These are phyloP conservation scores for Penicillium waksmanii DNA, from an alignment of 495 filamentous ascomycete genomes.

Conservation along the genomic window DNA sequence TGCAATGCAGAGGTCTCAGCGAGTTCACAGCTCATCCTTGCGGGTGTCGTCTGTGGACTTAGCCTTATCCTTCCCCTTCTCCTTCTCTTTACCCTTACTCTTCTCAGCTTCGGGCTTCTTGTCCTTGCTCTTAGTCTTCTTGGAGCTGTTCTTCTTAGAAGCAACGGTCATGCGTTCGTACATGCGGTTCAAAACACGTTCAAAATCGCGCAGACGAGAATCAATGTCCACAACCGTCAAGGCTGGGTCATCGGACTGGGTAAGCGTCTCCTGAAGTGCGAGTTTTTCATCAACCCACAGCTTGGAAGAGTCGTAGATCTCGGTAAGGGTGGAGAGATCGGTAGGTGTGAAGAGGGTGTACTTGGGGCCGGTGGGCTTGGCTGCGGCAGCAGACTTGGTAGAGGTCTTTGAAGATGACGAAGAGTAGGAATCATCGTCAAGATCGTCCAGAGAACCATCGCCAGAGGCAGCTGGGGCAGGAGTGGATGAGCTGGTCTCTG, in stretches of 20 bases:
- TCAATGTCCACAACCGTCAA: constrained; percentile 69
- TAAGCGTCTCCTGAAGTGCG: constrained; percentile 67
- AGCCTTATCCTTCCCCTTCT: constrained; percentile 25
- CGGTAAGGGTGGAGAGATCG: constrained; percentile 59
- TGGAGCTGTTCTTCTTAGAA: constrained; percentile 54
- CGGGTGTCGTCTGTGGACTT: constrained; percentile 29
- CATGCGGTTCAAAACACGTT: constrained; percentile 74
- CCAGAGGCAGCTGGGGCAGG: constrained; percentile 32
- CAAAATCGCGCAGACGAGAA: constrained; percentile 57
- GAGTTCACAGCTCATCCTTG: constrained; percentile 49
- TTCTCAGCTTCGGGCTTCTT: constrained; percentile 50
- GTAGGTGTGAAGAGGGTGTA: constrained; percentile 47
- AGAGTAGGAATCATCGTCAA: constrained; percentile 50
- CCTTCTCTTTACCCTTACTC: constrained; percentile 29
- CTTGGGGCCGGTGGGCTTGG: constrained; percentile 43
- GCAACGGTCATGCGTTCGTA: constrained; percentile 54
- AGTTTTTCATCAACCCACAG: constrained; percentile 72
- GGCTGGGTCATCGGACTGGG: constrained; percentile 69
- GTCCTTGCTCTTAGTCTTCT: constrained; percentile 50
- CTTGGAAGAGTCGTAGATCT: constrained; percentile 41
- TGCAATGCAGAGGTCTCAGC: not conserved
- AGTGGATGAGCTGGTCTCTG: constrained; percentile 31
- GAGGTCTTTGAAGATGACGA: constrained; percentile 34
- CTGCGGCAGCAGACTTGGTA: constrained; percentile 31
- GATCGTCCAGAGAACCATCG: constrained; percentile 34